Percentiles rank a stretch among this genome's conserved stretches.
These are phyloP conservation scores for Eutypella sp. DNA, from an alignment of 2,329 filamentous ascomycete genomes.

Conservation along the genomic window DNA sequence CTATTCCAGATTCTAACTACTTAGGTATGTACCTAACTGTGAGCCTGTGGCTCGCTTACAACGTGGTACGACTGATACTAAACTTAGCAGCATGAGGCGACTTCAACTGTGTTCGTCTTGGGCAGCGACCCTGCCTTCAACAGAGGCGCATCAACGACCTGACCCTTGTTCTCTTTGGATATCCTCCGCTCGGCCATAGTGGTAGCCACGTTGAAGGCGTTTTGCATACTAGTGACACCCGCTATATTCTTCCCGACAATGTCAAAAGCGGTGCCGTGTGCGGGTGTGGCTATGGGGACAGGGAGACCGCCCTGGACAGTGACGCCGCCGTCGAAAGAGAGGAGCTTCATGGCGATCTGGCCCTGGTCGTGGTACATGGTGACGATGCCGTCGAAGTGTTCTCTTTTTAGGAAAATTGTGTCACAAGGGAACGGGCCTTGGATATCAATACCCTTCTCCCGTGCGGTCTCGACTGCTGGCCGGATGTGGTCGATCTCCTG, in stretches of 20 bases:
- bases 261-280: slow-evolving; percentile 27
- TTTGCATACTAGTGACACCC: slow-evolving; percentile 23
- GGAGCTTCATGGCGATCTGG: slow-evolving; percentile 30
- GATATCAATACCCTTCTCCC: slow-evolving; percentile 22
- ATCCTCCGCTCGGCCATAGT: slow-evolving; percentile 21
- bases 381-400: slow-evolving; percentile 28
- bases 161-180: background rate
- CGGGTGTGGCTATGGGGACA: slow-evolving; percentile 25
- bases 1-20: no score
- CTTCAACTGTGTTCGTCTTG: background rate
- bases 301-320: slow-evolving; percentile 30
- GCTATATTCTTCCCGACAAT: slow-evolving; percentile 27
- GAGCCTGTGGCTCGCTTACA: no score
- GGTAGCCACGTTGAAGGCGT: slow-evolving; percentile 28
- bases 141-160: background rate
- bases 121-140: background rate
- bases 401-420: slow-evolving; percentile 29
- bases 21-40: no score
- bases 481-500: slow-evolving; percentile 29
- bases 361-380: slow-evolving; percentile 34
- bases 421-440: slow-evolving; percentile 29
- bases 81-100: background rate
- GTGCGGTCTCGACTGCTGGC: slow-evolving; percentile 23
- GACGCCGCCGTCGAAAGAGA: slow-evolving; percentile 29
- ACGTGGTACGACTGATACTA: no score